These are phyloP conservation scores for Yamadazyma insecticola DNA, from an alignment of 805 yeast species.

Conservation along the genomic window DNA sequence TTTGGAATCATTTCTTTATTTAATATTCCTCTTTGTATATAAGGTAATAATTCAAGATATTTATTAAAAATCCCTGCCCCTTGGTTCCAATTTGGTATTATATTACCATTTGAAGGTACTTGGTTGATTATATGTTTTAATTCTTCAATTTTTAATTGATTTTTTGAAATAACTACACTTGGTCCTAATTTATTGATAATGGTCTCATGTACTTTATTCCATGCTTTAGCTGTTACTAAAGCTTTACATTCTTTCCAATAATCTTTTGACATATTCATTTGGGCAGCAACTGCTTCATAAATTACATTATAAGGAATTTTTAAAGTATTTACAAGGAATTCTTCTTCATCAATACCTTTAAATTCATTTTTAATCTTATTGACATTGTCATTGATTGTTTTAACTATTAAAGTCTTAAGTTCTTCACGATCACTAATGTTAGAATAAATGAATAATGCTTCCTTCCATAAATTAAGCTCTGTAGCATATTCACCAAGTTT, in stretches of 20 bases:
- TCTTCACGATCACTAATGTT: slow-evolving; percentile 48
- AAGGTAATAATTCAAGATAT: slow-evolving; percentile 34
- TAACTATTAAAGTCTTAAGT: slow-evolving; percentile 39
- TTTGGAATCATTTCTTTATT: not conserved
- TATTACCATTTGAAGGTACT: slow-evolving; percentile 40
- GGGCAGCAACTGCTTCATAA: slow-evolving; percentile 57
- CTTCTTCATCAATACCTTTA: slow-evolving; percentile 20
- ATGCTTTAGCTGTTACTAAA: slow-evolving; percentile 55
- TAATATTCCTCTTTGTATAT: slow-evolving; percentile 4
- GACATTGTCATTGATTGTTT: slow-evolving; percentile 30
- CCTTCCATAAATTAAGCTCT: slow-evolving; percentile 44
- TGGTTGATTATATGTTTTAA: slow-evolving; percentile 35
- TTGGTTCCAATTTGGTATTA: slow-evolving; percentile 45
- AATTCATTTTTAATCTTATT: slow-evolving; percentile 21
- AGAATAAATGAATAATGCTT: slow-evolving; percentile 59
- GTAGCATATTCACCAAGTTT: slow-evolving; percentile 48
- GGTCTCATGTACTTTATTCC: slow-evolving; percentile 59
- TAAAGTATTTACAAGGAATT: slow-evolving; percentile 33
- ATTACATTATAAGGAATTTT: slow-evolving; percentile 46
- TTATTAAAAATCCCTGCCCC: slow-evolving; percentile 58
- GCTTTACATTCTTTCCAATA: slow-evolving; percentile 57
- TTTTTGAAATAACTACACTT: slow-evolving; percentile 51
- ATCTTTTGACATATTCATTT: slow-evolving; percentile 46
- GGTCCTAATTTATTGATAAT: slow-evolving; percentile 69
- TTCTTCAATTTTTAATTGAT: slow-evolving; percentile 24